phyloP scores from a whole-genome alignment of 2,329 filamentous ascomycete genomes.

The Aotearoamyces nothofagi region DNA sequence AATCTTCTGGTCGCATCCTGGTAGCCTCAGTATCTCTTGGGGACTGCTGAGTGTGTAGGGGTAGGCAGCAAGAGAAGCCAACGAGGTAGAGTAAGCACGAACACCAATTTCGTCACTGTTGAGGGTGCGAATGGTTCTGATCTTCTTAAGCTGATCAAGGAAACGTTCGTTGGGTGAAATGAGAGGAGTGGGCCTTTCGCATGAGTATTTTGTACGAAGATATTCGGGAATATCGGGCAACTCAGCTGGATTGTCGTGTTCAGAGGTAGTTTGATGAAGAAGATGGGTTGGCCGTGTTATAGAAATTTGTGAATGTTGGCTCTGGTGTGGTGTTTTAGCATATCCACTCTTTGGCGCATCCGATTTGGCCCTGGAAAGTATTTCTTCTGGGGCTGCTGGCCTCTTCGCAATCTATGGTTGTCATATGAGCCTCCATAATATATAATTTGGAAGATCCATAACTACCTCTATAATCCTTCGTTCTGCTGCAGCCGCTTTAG shows the following conservation, averaged over 20 bases:
- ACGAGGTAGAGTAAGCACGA: slow-evolving; percentile 74
- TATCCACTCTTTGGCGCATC: slow-evolving; percentile 5
- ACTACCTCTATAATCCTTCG: too few species aligned
- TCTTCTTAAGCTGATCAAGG: slow-evolving; percentile 56
- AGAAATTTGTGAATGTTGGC: slow-evolving; percentile 3
- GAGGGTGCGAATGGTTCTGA: slow-evolving; percentile 56
- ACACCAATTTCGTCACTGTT: slow-evolving; percentile 65
- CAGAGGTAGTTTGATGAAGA: slow-evolving; percentile 58
- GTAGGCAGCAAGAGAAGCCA: slow-evolving; percentile 73
- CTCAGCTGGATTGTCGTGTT: slow-evolving; percentile 44
- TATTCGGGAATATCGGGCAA: slow-evolving; percentile 56
- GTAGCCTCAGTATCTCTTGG: slow-evolving; percentile 35
- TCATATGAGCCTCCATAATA: too few species aligned
- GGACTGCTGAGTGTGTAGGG: slow-evolving; percentile 28
- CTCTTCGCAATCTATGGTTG: not conserved
- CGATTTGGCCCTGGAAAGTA: slow-evolving; percentile 13
- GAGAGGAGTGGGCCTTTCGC: slow-evolving; percentile 59
- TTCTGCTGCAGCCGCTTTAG: too few species aligned
- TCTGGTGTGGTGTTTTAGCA: slow-evolving; percentile 3
- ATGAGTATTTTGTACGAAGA: slow-evolving; percentile 55
- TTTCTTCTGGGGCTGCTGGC: slow-evolving; percentile 3
- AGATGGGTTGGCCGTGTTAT: slow-evolving; percentile 28
- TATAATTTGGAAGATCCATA: too few species aligned
- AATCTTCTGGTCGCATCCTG: slow-evolving; percentile 71
- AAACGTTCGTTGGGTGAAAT: slow-evolving; percentile 62